Conservation (phyloP, 176 grass and related monocot genomes). For the Areca catechu region DNA sequence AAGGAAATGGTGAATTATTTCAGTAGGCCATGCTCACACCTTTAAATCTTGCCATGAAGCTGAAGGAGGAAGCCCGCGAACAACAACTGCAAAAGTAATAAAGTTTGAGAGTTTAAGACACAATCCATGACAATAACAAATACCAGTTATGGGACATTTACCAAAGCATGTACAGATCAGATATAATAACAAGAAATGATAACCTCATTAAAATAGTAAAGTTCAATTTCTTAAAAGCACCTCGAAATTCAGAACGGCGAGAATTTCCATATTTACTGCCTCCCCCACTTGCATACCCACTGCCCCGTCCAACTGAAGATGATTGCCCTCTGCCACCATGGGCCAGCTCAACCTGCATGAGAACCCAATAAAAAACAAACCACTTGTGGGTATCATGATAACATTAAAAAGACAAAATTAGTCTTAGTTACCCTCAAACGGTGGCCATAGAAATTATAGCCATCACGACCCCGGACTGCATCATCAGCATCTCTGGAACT, state of each 20-base stretch:
- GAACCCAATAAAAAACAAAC: too few species aligned
- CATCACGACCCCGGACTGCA: conserved; percentile 17
- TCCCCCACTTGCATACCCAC: conserved; percentile 5
- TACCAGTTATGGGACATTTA: too few species aligned
- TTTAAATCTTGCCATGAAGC: conserved; percentile 21
- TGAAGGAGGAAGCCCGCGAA: conserved; percentile 18
- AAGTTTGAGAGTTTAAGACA: not conserved
- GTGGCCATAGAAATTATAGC: conserved; percentile 16
- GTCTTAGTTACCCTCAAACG: conserved; percentile 12
- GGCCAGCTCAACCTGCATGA: conserved; percentile 8
- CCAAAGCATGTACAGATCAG: too few species aligned
- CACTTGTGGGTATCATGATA: too few species aligned
- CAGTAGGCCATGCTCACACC: not conserved
- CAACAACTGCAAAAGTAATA: conserved; percentile 5
- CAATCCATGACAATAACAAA: too few species aligned
- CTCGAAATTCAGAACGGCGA: conserved; percentile 19
- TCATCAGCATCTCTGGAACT: conserved; percentile 19
- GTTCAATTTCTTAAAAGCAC: not conserved
- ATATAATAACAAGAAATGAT: too few species aligned
- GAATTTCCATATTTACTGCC: conserved; percentile 10
- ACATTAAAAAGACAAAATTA: not conserved
- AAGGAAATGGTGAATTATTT: not conserved
- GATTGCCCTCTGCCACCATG: conserved; percentile 25
- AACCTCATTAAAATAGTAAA: not conserved
- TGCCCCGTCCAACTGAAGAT: conserved; percentile 11